Conservation (phyloP, 2,329 filamentous ascomycete species). For the Clarireedia monteithiana region DNA sequence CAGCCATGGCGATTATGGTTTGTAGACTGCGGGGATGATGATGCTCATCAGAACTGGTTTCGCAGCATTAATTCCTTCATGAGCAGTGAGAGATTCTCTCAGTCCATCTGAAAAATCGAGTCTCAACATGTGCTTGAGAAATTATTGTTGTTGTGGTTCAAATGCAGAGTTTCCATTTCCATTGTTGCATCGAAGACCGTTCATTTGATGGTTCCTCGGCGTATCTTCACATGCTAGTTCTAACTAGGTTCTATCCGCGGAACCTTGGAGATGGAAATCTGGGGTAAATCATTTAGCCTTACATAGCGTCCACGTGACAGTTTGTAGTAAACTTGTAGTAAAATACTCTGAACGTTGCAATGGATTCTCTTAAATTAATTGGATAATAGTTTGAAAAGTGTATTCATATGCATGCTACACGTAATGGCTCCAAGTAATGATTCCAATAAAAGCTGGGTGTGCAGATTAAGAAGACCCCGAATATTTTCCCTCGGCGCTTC, state of each 20-base stretch:
- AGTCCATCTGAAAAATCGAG: no score
- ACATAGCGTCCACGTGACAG: background rate
- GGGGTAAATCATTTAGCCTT: background rate
- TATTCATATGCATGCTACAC: no score
- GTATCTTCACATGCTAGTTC: slow-evolving; percentile 7
- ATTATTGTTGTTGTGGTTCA: background rate
- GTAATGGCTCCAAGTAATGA: no score
- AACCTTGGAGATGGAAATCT: background rate
- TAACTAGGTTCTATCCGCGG: background rate
- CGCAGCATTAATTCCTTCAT: slow-evolving; percentile 1
- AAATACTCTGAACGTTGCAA: no score
- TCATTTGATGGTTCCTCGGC: background rate
- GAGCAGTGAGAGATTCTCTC: background rate
- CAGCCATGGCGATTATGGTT: slow-evolving; percentile 50
- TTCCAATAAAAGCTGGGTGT: no score
- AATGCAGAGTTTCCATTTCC: background rate
- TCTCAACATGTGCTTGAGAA: no score
- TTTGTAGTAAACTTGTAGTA: no score
- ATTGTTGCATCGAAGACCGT: slow-evolving; percentile 2
- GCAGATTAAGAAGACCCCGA: no score
- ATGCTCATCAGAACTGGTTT: background rate
- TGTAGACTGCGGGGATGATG: background rate
- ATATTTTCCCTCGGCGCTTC: no score
- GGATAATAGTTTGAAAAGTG: no score
- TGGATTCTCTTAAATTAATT: no score